A percentile compares a stretch with the other conserved stretches of the same genome.
These are phyloP conservation scores for Ogataea pini DNA, from an alignment of 805 yeast genomes.

Conservation along the genomic window DNA sequence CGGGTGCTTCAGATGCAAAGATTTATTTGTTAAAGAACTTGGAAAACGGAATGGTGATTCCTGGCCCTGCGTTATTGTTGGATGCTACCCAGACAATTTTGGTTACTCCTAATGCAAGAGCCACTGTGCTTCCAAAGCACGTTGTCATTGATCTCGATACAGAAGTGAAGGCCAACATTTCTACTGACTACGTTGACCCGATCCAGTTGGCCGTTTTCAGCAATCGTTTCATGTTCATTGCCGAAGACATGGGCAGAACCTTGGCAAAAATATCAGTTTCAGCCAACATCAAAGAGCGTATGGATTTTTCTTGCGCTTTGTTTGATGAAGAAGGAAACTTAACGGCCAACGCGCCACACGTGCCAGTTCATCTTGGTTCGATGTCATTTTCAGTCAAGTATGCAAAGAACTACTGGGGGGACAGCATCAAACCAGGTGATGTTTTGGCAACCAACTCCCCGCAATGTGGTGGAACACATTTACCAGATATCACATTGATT, in stretches of 20 bases:
- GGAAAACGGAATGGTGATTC: conserved; percentile 46
- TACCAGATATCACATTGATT: conserved; percentile 54
- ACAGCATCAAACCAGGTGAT: conserved; percentile 42
- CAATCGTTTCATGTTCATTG: conserved; percentile 52
- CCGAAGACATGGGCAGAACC: conserved; percentile 48
- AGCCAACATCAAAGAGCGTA: conserved; percentile 47
- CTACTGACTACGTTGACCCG: conserved; percentile 42
- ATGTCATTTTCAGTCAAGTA: conserved; percentile 45
- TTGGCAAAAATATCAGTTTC: conserved; percentile 44
- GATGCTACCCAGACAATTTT: conserved; percentile 39
- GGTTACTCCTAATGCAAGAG: conserved; percentile 35
- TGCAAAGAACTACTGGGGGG: conserved; percentile 40
- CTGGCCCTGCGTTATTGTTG: conserved; percentile 46
- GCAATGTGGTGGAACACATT: conserved; percentile 46
- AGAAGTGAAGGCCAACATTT: conserved; percentile 38
- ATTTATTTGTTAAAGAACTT: conserved; percentile 52
- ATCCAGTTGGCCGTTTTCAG: conserved; percentile 45
- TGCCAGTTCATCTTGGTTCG: conserved; percentile 48
- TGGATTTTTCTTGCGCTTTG: conserved; percentile 50
- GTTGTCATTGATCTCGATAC: conserved; percentile 30
- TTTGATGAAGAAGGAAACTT: conserved; percentile 44
- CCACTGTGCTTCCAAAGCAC: conserved; percentile 36
- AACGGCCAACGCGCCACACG: conserved; percentile 32
- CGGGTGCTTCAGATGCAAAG: conserved; percentile 26
- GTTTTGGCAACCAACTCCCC: conserved; percentile 45